Evolutionary conservation across 768 basidiomycete genomes (phyloP).

Genomic region (Lactarius trivialis): DNA sequence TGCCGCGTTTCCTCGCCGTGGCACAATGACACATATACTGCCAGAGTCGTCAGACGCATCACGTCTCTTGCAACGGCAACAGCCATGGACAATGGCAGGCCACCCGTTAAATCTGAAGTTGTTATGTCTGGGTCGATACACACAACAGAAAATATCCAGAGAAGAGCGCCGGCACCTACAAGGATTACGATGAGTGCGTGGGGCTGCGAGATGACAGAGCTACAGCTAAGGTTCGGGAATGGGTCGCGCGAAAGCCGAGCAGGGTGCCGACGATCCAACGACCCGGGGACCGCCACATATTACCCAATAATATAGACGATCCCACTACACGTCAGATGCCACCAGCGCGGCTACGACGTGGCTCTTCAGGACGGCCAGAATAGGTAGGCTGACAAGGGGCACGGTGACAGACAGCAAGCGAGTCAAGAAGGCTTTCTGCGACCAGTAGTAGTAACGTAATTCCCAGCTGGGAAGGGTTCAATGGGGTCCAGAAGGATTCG

Average conservation of each 20-base stretch:
- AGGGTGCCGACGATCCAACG: conserved; percentile 22
- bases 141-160: conserved; percentile 21
- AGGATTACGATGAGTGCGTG: conserved; percentile 11
- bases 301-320: conserved; percentile 23
- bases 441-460: conserved; percentile 21
- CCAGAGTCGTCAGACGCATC: conserved; percentile 19
- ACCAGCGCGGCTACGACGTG: conserved; percentile 19
- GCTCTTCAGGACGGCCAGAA: conserved; percentile 3
- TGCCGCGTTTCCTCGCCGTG: background rate
- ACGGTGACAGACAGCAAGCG: conserved; percentile 20
- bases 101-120: too few species aligned
- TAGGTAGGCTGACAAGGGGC: conserved; percentile 16
- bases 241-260: conserved; percentile 19
- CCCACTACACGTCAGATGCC: conserved; percentile 21
- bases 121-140: background rate
- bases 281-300: conserved; percentile 23
- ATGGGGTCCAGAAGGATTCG: background rate
- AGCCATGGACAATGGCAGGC: conserved; percentile 12
- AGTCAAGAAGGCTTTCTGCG: conserved; percentile 20
- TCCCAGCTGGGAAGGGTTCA: conserved; percentile 18
- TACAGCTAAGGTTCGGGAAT: conserved; percentile 9
- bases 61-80: conserved; percentile 4
- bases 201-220: conserved; percentile 16
- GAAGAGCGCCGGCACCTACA: background rate
- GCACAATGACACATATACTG: background rate